Evolutionary conservation across 2,329 filamentous ascomycete genomes (phyloP).

Genomic region (Ceratocystis cubensis): DNA sequence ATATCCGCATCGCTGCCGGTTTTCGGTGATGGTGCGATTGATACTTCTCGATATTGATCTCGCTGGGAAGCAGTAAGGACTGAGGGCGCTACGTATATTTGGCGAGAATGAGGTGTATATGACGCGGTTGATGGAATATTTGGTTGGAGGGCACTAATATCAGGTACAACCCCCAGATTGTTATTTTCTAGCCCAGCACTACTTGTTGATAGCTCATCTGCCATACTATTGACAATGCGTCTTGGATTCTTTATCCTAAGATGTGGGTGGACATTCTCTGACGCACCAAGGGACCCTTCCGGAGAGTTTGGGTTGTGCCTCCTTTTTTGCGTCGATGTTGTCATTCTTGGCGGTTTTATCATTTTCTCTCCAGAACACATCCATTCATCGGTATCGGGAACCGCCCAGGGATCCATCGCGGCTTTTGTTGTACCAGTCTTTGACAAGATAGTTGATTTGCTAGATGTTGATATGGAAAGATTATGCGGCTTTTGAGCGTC

Average conservation of each 20-base stretch:
- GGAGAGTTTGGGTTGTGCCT: neutral
- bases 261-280: conserved; percentile 1
- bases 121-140: conserved; percentile 12
- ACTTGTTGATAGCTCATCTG: conserved; percentile 13
- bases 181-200: conserved; percentile 9
- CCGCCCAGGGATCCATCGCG: neutral
- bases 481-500: neutral
- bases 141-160: neutral
- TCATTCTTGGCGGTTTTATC: neutral
- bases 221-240: neutral
- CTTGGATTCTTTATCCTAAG: neutral
- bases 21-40: neutral
- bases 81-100: conserved; percentile 13
- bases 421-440: neutral
- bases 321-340: too few species aligned
- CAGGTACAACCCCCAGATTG: neutral
- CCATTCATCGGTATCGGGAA: neutral
- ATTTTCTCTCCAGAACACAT: neutral
- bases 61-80: neutral
- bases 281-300: neutral
- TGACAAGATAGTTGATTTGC: neutral
- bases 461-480: neutral
- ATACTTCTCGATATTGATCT: conserved; percentile 10
- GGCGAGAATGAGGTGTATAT: neutral
- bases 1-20: conserved; percentile 2